Base-by-base conservation (phyloP, 306 rosid species). In the Inga leiocalycina region DNA sequence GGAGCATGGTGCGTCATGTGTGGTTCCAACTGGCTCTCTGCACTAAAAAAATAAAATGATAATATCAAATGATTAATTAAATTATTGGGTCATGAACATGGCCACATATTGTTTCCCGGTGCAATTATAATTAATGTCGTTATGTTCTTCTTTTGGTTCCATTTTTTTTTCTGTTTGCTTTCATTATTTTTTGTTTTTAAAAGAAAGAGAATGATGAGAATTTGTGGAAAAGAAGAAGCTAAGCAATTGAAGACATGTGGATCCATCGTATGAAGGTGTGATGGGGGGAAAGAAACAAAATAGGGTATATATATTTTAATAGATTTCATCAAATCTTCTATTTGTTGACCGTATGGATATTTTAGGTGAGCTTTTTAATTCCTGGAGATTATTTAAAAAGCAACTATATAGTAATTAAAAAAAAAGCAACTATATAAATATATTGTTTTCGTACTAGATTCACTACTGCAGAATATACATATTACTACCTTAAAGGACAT, bases 1-100 rank as follows among this genome's bases (percentile, higher is more conserved):
- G 14, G 61, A 59, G 67, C 85, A 76, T 41, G 86, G 87, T 85
- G 88, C 78, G 88, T 64, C 83, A 85, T 82, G 86, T 83, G 83
- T 64, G 56, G 66, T 80, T 73, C 87, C 87, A 88, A 80, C 88
- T 85, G 77, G 90, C 51, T 30, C 37, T 71, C 9, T 76, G 9
- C 77, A 35, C 48, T 3, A 27, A 41, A n/a, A 41, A 7, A 69
- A 41, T 39, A 71, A n/a, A 37, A 75, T 81, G 1, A n/a, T 52
- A 54, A 30, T 22, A 77, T 46, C 7, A 27, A 65, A 32, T 14
- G 11, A 65, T 69, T 39, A 20, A 69, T 69, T 69, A 39, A 37
- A 49, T 39, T 69, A 69, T 39, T 37, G 48, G 49, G 32, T 17
- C 16, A 39, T 69, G 49, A 19, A 68, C 74, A 69, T 37, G 74